Conservation (phyloP, 805 yeast species). For the Cyberlindnera samutprakarnensis region DNA sequence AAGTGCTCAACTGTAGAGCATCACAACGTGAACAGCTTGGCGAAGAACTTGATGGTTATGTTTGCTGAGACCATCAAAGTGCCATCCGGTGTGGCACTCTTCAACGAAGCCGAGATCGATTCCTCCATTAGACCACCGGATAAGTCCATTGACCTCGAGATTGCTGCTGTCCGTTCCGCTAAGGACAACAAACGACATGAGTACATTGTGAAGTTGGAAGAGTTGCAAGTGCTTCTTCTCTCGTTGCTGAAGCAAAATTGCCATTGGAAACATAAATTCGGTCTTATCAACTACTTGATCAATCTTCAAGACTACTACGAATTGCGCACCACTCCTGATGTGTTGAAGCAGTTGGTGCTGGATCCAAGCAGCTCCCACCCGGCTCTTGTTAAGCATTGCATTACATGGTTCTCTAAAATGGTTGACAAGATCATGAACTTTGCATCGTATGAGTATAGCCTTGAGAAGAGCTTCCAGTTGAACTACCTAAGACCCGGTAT, state of each 20-base stretch:
- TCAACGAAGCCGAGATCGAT: constrained; percentile 31
- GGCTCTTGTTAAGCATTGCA: constrained; percentile 46
- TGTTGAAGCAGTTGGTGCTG: constrained; percentile 37
- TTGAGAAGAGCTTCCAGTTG: constrained; percentile 35
- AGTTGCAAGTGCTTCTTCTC: constrained; percentile 33
- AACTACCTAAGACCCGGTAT: constrained; percentile 27
- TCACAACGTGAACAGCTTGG: constrained; percentile 42
- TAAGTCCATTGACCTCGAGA: constrained; percentile 45
- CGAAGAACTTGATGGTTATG: constrained; percentile 42
- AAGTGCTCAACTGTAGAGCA: constrained; percentile 51
- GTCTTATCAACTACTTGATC: constrained; percentile 42
- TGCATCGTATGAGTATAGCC: constrained; percentile 41
- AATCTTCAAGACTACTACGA: constrained; percentile 49
- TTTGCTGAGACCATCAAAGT: constrained; percentile 35
- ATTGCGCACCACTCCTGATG: constrained; percentile 31
- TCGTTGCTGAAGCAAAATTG: constrained; percentile 19
- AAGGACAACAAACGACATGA: constrained; percentile 47
- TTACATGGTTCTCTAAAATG: constrained; percentile 52
- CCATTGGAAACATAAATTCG: constrained; percentile 52
- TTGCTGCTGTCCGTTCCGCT: constrained; percentile 52
- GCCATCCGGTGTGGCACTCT: constrained; percentile 46
- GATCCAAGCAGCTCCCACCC: constrained; percentile 53
- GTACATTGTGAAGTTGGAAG: constrained; percentile 32
- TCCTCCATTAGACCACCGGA: constrained; percentile 57
- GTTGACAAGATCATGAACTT: constrained; percentile 37